Evolutionary conservation across 495 filamentous ascomycete species (phyloP), one percentile per base, ranked within the genome.

Genomic region (Penicillium desertorum): DNA sequence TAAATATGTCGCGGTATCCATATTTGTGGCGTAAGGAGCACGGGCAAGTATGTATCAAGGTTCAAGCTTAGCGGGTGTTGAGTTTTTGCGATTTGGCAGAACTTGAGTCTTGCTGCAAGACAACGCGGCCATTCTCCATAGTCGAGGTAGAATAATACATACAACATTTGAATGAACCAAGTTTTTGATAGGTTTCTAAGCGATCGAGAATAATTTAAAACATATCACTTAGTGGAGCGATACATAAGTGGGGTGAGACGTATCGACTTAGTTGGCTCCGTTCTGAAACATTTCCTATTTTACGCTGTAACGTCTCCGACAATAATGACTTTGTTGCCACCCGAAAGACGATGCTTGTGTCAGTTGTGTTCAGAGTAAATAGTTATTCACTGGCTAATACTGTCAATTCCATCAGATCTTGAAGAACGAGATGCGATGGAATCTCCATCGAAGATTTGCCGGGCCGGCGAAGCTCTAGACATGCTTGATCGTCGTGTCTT

Each of bases 211-310:
- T 36, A 22, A 22, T 22, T 22, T 22, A 30, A 53, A 27, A 34
- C 20, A 54, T 36, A 32, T 7, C 6, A 27, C 16, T 19, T 32
- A 32, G 51, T 53, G 51, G 51, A 52, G 22, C 49, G 23, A 27
- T 53, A 20, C 39, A 43, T 16, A 5, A 56, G 62, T 68, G 65
- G 65, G 62, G 65, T 25, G 47, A 51, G 45, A 27, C 44, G 51
- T 53, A 52, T 48, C 46, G 61, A 45, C 45, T 20, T n/a, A 46
- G 34, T 56, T 22, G 58, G 54, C 41, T 54, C 49, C 48, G 51
- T 49, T 61, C 65, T 67, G 65, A 68, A 68, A 68, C 65, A 59
- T 43, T 34, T 58, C 19, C 30, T 32, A 58, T 5, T 41, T 59
- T 67, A 62, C 60, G 20, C 17, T 45, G 52, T 55, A 46, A 46